Conservation (phyloP, 2,329 filamentous ascomycete genomes). For the Penicillium concentricum region DNA sequence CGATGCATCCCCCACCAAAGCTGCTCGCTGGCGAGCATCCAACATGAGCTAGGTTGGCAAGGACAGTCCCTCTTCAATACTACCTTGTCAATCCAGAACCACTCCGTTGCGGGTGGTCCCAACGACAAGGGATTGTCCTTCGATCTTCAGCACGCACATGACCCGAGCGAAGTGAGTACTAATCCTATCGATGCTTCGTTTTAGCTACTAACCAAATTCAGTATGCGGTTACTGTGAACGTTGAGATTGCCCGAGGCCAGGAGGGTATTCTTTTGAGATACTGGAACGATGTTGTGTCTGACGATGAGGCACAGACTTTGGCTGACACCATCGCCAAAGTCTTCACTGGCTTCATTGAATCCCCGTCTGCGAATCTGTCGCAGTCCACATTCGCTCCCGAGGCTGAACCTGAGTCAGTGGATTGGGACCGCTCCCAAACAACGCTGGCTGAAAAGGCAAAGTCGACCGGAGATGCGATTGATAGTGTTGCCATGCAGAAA, state of each 20-base stretch:
- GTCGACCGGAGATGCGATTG: constrained; percentile 13
- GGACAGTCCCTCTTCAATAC: constrained; percentile 44
- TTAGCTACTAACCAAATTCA: constrained; percentile 17
- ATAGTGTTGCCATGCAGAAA: constrained; percentile 28
- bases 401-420: constrained; percentile 1
- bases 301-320: constrained; percentile 33
- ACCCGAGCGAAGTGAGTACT: constrained; percentile 39
- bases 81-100: constrained; percentile 43
- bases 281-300: constrained; percentile 40
- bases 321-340: constrained; percentile 33
- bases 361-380: constrained; percentile 25
- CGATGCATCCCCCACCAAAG: constrained; percentile 50
- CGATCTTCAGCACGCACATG: constrained; percentile 33
- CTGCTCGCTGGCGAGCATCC: constrained; percentile 51
- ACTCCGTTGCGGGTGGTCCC: constrained; percentile 22
- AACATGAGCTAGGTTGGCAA: constrained; percentile 40
- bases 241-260: constrained; percentile 36
- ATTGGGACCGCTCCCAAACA: constrained; percentile 16
- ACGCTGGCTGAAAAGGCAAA: constrained; percentile 17
- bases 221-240: constrained; percentile 42
- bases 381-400: constrained; percentile 18
- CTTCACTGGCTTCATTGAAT: constrained; percentile 34
- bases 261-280: constrained; percentile 42
- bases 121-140: constrained; percentile 32
- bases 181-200: not conserved